These are phyloP conservation scores for Claviceps humidiphila DNA, from an alignment of 2,329 filamentous ascomycete genomes.

Conservation along the genomic window DNA sequence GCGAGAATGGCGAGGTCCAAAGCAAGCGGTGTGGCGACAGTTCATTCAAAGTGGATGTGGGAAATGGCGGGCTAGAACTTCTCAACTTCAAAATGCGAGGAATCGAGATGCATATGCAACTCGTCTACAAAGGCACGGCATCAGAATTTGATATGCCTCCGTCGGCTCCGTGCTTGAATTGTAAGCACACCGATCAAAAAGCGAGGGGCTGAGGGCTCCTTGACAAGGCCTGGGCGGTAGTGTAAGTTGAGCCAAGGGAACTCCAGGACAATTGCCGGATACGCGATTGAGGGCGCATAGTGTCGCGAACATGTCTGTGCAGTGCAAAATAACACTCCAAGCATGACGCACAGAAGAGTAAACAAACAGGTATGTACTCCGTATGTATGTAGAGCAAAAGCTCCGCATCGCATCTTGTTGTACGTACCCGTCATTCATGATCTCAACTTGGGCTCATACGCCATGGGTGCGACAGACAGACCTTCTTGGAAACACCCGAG, in stretches of 20 bases:
- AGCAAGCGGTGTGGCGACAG: constrained; percentile 54
- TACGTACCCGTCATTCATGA: not conserved
- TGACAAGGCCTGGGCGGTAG: not conserved
- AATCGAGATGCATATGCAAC: not conserved
- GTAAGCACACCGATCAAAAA: too few relatives aligned
- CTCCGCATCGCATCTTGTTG: not conserved
- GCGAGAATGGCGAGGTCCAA: constrained; percentile 48
- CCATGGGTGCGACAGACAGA: not conserved
- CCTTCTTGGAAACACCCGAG: not conserved
- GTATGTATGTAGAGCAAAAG: not conserved
- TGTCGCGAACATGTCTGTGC: constrained; percentile 2
- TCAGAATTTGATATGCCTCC: too few relatives aligned
- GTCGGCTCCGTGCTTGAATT: too few relatives aligned
- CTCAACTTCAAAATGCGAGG: constrained; percentile 47
- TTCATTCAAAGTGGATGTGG: constrained; percentile 66
- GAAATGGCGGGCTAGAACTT: constrained; percentile 48
- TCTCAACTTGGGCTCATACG: not conserved
- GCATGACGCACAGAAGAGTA: not conserved
- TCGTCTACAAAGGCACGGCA: too few relatives aligned
- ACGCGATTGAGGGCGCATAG: not conserved
- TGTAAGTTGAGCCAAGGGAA: not conserved
- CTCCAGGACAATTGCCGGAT: not conserved
- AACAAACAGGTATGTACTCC: not conserved
- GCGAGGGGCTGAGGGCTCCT: not conserved
- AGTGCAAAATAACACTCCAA: not conserved